Percentiles rank a stretch among this genome's conserved stretches.
Evolutionary conservation across 805 yeast species (phyloP).

Genomic region (Spathaspora passalidarum): DNA sequence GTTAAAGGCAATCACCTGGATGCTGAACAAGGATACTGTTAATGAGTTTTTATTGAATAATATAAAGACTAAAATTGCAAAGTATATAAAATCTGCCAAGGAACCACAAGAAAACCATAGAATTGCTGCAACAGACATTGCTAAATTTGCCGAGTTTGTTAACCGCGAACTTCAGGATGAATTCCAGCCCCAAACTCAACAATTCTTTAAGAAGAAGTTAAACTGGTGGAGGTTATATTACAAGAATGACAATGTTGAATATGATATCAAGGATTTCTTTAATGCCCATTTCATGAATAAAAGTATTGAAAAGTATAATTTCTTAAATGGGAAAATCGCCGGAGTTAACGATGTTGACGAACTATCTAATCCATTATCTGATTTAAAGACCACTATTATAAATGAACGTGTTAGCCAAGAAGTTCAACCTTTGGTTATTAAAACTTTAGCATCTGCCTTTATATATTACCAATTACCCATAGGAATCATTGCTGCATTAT

Average conservation of each 20-base stretch:
- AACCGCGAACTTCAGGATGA: constrained; percentile 36
- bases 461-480: constrained; percentile 38
- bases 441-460: constrained; percentile 26
- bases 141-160: constrained; percentile 25
- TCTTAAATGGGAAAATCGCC: constrained; percentile 33
- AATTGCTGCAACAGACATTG: constrained; percentile 22
- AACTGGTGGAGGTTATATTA: constrained; percentile 43
- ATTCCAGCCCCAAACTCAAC: constrained; percentile 29
- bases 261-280: constrained; percentile 38
- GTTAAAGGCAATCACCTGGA: constrained; percentile 27
- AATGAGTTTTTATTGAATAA: constrained; percentile 20
- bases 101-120: constrained; percentile 16
- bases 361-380: constrained; percentile 27
- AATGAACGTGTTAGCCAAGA: constrained; percentile 25
- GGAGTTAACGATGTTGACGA: constrained; percentile 11
- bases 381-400: constrained; percentile 29
- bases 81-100: constrained; percentile 12
- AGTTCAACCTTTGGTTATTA: constrained; percentile 36
- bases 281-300: constrained; percentile 31
- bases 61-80: constrained; percentile 13
- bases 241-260: constrained; percentile 42
- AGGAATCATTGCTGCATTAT: constrained; percentile 24
- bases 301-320: constrained; percentile 38
- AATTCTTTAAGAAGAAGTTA: constrained; percentile 27
- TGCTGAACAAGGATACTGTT: constrained; percentile 22